Evolutionary conservation across 176 grass and related monocot species (phyloP).

Genomic region (Aechmea fasciata): DNA sequence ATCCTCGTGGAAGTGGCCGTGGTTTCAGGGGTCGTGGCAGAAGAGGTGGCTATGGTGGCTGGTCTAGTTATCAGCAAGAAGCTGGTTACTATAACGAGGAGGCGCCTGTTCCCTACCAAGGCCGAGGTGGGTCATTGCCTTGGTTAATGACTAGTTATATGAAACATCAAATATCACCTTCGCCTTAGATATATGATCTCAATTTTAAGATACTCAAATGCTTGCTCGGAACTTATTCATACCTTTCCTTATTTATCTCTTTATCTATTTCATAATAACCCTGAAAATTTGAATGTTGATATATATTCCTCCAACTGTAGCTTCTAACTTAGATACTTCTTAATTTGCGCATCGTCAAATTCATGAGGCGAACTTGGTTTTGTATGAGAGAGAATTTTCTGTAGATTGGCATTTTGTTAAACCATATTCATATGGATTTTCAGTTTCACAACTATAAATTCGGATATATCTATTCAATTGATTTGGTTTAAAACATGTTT

Average conservation of each 20-base stretch:
- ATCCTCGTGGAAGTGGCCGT: slow-evolving; percentile 48
- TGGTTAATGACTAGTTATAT: neutral
- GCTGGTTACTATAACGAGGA: slow-evolving; percentile 46
- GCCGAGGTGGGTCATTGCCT: slow-evolving; percentile 36
- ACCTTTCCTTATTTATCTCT: no score
- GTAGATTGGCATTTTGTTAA: neutral
- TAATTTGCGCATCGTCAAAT: no score
- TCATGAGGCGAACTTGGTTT: no score
- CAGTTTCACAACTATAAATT: neutral
- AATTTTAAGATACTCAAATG: no score
- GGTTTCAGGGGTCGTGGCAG: slow-evolving; percentile 45
- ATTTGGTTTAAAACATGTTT: no score
- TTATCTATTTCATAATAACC: no score
- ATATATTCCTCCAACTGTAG: no score
- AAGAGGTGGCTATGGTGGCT: slow-evolving; percentile 39
- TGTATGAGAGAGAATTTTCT: neutral
- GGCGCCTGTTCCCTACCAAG: slow-evolving; percentile 36
- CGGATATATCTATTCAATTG: neutral
- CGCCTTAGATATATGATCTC: no score
- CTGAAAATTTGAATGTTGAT: no score
- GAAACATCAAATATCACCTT: no score
- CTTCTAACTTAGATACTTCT: no score
- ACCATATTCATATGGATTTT: neutral
- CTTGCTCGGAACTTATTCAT: no score
- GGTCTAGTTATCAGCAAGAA: slow-evolving; percentile 71